Base-by-base conservation (phyloP, 371 early-diverging fungal genomes). In the Apophysomyces variabilis region DNA sequence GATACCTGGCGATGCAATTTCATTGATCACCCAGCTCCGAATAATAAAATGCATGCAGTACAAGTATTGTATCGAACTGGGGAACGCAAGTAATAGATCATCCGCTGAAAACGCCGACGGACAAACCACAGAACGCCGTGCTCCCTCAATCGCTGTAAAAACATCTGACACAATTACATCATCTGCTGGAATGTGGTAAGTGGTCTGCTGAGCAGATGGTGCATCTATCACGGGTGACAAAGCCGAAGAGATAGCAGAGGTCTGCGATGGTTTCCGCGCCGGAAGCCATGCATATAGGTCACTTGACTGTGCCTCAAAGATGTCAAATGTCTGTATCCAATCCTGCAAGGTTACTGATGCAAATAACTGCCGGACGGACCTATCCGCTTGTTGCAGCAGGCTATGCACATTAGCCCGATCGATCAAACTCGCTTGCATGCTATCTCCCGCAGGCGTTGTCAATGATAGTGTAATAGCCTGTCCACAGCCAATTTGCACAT, bases 211-310 rank as follows among this genome's bases (percentile, higher is more conserved):
- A 7, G 71, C 71, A 0, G 71, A 67, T 14, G 78, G 82, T 0
- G 72, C 65, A 32, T 72, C 74, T 8, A 44, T 36, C 4, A 79
- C 73, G 37, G 68, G 58, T 0, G 79, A 70, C 5, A 82, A 50
- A 11, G 73, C 39, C 82, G 85, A 21, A 73, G 89, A 11, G 79
- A 72, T 18, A 44, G 79, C 61, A 60, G 75, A 57, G 21, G 79
- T 44, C 62, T 46, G 67, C 61, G 74, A 66, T 67, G 84, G 73
- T 77, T 89, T 82, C 14, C 73, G 74, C n/a, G 87, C 75, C 3
- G 91, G 86, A 39, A 90, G 77, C 93, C 93, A 93, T 4, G 89
- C 85, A 65, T 92, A 75, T 9, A 87, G 78, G 57, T 87, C 88
- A n/a, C 78, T 75, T 4, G 91, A 88, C 66, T 93, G 93, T 1